These are phyloP conservation scores for Pseudotulostoma volvatum DNA, from an alignment of 495 filamentous ascomycete genomes.

Conservation along the genomic window DNA sequence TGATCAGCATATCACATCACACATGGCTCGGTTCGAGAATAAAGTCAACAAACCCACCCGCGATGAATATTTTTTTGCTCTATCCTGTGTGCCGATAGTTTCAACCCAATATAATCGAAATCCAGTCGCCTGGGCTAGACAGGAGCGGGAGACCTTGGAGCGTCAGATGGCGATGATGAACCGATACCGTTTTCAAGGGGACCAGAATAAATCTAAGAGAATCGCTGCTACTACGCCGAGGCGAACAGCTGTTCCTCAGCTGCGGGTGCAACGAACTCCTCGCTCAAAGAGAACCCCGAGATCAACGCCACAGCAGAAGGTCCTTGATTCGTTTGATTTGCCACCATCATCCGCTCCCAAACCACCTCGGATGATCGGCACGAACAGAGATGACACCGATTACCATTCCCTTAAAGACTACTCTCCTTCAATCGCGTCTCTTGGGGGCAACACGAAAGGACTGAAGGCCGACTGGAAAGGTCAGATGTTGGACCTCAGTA, in stretches of 20 bases:
- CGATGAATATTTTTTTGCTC: constrained; percentile 52
- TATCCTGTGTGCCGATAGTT: constrained; percentile 51
- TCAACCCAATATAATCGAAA: constrained; percentile 41
- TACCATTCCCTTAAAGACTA: constrained; percentile 64
- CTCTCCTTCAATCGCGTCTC: constrained; percentile 53
- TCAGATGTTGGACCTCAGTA: constrained; percentile 57
- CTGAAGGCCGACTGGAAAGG: constrained; percentile 86
- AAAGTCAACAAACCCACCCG: constrained; percentile 44
- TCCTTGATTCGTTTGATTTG: constrained; percentile 27
- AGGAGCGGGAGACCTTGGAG: constrained; percentile 46
- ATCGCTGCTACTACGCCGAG: constrained; percentile 31
- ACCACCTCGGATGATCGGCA: constrained; percentile 26
- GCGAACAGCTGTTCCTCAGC: constrained; percentile 10
- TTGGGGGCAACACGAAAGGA: constrained; percentile 44
- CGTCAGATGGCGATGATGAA: constrained; percentile 31
- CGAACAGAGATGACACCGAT: constrained; percentile 72
- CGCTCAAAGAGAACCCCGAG: constrained; percentile 32
- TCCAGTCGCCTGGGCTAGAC: constrained; percentile 40
- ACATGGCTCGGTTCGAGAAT: constrained; percentile 37
- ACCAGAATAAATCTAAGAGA: constrained; percentile 26
- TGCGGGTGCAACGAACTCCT: constrained; percentile 19
- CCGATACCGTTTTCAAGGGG: constrained; percentile 16
- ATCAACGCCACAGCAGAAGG: constrained; percentile 30
- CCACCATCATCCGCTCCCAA: constrained; percentile 23
- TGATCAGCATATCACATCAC: constrained; percentile 49